Percentiles rank a stretch among this genome's conserved stretches.
Conservation (phyloP, 805 yeast genomes). For the Millerozyma miso region DNA sequence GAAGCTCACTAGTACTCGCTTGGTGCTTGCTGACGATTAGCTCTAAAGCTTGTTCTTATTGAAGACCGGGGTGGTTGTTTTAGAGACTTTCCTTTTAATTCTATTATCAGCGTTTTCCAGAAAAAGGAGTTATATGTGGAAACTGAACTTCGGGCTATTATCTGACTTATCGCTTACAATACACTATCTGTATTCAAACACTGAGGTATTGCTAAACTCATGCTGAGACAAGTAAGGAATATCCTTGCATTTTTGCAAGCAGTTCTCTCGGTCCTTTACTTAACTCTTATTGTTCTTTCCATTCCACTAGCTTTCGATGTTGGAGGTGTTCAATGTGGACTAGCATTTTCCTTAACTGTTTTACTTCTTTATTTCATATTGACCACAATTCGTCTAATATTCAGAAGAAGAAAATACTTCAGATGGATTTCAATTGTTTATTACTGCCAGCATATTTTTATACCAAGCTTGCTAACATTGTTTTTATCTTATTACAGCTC, state of each 20-base stretch:
- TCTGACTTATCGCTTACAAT: neutral
- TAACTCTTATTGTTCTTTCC: conserved; percentile 67
- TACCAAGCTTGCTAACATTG: conserved; percentile 76
- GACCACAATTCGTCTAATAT: conserved; percentile 65
- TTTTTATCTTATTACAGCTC: conserved; percentile 51
- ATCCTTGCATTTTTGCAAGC: conserved; percentile 17
- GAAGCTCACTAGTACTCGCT: no score
- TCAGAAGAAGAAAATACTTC: conserved; percentile 38
- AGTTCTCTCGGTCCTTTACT: conserved; percentile 54
- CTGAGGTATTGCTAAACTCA: neutral
- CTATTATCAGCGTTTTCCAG: neutral
- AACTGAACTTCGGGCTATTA: neutral
- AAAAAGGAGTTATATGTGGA: neutral
- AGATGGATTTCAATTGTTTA: conserved; percentile 51
- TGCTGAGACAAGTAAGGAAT: neutral
- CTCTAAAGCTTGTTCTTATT: no score
- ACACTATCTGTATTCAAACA: neutral
- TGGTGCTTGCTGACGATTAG: no score
- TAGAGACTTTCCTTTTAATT: neutral
- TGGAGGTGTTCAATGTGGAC: conserved; percentile 88
- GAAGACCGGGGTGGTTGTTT: neutral
- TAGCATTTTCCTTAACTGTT: conserved; percentile 72
- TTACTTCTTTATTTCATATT: conserved; percentile 56
- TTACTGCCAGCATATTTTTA: conserved; percentile 74
- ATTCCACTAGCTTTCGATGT: conserved; percentile 92